These are phyloP conservation scores for Aureobasidium subglaciale DNA, from an alignment of 2,329 filamentous ascomycete genomes.

Conservation along the genomic window DNA sequence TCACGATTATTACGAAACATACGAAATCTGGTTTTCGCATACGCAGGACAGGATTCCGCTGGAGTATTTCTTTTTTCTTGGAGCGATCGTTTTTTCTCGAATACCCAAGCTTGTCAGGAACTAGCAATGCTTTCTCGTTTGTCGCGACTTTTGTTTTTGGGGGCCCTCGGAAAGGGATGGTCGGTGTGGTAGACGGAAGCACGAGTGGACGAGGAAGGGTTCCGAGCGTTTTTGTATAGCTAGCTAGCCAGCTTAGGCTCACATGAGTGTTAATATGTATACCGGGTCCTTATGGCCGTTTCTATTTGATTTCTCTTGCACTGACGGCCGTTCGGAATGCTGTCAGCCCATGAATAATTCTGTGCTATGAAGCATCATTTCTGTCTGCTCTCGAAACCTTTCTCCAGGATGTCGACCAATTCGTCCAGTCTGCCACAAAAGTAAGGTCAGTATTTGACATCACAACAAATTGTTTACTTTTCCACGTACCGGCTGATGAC, in stretches of 20 bases:
- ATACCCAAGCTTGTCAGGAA: conserved; percentile 13
- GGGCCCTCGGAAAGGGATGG: background rate
- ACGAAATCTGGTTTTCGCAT: conserved; percentile 1
- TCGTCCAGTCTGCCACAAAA: conserved; percentile 24
- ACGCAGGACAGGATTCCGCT: background rate
- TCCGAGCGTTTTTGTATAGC: background rate
- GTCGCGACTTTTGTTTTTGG: background rate
- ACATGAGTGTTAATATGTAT: background rate
- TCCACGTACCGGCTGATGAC: conserved; percentile 21
- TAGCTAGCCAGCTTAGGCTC: too few relatives aligned
- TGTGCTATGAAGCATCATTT: background rate
- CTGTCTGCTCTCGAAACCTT: conserved; percentile 18
- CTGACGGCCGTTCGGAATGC: too few relatives aligned
- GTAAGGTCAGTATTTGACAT: background rate
- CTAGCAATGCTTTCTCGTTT: background rate
- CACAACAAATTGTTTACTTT: background rate
- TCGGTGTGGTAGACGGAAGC: background rate
- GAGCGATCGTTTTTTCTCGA: background rate
- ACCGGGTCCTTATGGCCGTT: background rate
- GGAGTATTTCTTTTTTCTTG: background rate
- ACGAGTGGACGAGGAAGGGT: background rate
- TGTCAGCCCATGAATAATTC: background rate
- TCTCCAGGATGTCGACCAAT: conserved; percentile 24
- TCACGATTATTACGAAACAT: background rate
- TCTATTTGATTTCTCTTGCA: background rate